Base-by-base conservation (phyloP, 164 flowering plant species). In the Aristolochia californica region DNA sequence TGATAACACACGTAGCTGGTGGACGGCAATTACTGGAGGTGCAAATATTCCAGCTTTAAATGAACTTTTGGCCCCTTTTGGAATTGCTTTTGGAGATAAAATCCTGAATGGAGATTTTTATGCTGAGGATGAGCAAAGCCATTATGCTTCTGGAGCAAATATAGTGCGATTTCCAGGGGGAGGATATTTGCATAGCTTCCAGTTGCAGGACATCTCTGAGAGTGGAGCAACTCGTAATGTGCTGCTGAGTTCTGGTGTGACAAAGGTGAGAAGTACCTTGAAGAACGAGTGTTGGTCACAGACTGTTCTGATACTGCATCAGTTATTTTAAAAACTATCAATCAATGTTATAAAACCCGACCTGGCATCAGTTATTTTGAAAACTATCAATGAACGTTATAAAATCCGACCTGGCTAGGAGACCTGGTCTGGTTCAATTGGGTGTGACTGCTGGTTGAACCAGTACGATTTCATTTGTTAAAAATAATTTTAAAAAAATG, bases 1-100 rank as follows among this genome's bases (percentile, higher is more conserved):
- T 76, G 99, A 94, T 64, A 94, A 89, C 72, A 94, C 97, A 0
- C 59, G 99, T 54, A 94, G 99, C 69, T 94, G 97, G 99, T 94
- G 99, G 99, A 94, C 96, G 14, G 97, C 97, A 10, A 83, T 94
- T 43, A 89, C 99, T 64, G 97, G 97, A 30, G 99, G 99, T 70
- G 88, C 99, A 45, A 94, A 94, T 72, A 62, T 94, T 58, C 99
- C 99, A 8, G 99, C 99, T 45, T 47, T 94, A 56, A 94, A 94
- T 76, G 93, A 94, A 67, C 96, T 94, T 48, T 75, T 94, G 85
- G 84, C 88, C 4, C 84, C 96, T 50, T 87, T 85, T 78, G 95
- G 99, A 27, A 90, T 94, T 65, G 97, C 99, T 57, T 94, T 94
- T 74, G 99, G 99, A 26, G 95, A 85, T 68, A 87, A 86, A 74